Conservation (phyloP, 2,329 filamentous ascomycete species). For the Aspergillus aculeatus region DNA sequence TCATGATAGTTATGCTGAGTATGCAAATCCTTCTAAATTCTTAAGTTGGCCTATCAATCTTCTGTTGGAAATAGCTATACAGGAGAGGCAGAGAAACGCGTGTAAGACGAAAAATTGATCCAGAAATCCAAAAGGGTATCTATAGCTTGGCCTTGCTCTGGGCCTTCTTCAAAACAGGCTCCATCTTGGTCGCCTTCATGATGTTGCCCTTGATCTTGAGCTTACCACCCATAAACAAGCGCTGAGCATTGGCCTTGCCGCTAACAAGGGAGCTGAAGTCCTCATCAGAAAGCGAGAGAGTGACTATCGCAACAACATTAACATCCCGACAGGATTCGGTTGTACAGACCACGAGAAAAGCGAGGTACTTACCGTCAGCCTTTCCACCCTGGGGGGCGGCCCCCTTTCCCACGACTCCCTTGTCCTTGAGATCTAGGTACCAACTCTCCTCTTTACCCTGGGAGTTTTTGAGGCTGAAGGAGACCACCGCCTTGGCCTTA, state of each 20-base stretch:
- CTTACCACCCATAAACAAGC: constrained; percentile 96
- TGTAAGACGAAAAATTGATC: neutral
- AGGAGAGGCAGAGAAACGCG: neutral
- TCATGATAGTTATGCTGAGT: neutral
- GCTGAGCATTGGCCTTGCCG: constrained; percentile 92
- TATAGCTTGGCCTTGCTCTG: constrained; percentile 82
- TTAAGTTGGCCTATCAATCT: neutral
- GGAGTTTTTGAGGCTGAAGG: constrained; percentile 88
- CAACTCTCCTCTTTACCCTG: constrained; percentile 78
- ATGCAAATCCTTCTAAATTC: neutral
- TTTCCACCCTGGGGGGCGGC: constrained; percentile 67
- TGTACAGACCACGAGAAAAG: neutral
- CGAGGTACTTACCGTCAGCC: constrained; percentile 66
- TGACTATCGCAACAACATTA: constrained; percentile 57
- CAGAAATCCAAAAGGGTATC: constrained; percentile 32
- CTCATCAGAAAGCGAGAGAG: constrained; percentile 76
- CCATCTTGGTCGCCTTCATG: constrained; percentile 97
- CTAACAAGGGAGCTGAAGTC: constrained; percentile 81
- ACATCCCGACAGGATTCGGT: neutral
- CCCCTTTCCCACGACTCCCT: constrained; percentile 77
- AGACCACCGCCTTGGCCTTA: constrained; percentile 81
- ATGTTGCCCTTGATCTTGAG: constrained; percentile 97
- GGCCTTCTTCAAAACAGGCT: constrained; percentile 86
- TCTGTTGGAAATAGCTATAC: neutral
- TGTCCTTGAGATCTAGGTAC: constrained; percentile 94